Base-by-base conservation (phyloP, 192 early-diverging fungal species). In the Dissophora ornata region DNA sequence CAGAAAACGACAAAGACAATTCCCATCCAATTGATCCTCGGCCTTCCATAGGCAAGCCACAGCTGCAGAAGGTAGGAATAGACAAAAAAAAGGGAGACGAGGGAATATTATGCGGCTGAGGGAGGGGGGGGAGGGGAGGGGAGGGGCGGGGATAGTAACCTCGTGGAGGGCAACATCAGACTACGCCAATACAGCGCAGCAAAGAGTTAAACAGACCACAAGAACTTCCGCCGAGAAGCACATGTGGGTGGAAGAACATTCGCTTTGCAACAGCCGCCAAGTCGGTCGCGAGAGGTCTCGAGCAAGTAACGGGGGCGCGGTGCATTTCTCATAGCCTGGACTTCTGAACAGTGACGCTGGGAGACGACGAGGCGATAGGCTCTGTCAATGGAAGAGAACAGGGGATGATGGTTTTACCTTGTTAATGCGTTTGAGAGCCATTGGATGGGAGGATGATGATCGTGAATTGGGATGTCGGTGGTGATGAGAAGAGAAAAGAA, bases 361-460 rank as follows among this genome's bases (percentile, higher is more conserved):
- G n/a, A n/a, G n/a, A n/a, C n/a, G n/a, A n/a, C n/a, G n/a, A n/a
- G n/a, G n/a, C n/a, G n/a, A n/a, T n/a, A n/a, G n/a, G n/a, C n/a
- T n/a, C n/a, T n/a, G n/a, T n/a, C n/a, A n/a, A n/a, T n/a, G n/a
- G n/a, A n/a, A n/a, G n/a, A n/a, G n/a, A n/a, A 10, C 18, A 57
- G 29, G 10, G 42, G 33, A 21, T 21, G 21, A 57, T 30, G 29
- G 78, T 83, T n/a, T 66, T 89, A 94, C 96, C 93, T 98, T 98
- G 88, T 94, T 96, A 90, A 98, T 98, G 82, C 97, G 93, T 88
- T 98, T 98, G 52, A 96, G 85, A 83, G 97, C 96, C 97, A 98
- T 98, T 52, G 63, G 84, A 62, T 45, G 30, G 40, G 44, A 24
- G 29, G 59, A 57, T 57, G 48, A 49, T 54, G 59, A 42, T 28